Conservation (phyloP, 768 basidiomycete species). For the Termitomyces sp. region DNA sequence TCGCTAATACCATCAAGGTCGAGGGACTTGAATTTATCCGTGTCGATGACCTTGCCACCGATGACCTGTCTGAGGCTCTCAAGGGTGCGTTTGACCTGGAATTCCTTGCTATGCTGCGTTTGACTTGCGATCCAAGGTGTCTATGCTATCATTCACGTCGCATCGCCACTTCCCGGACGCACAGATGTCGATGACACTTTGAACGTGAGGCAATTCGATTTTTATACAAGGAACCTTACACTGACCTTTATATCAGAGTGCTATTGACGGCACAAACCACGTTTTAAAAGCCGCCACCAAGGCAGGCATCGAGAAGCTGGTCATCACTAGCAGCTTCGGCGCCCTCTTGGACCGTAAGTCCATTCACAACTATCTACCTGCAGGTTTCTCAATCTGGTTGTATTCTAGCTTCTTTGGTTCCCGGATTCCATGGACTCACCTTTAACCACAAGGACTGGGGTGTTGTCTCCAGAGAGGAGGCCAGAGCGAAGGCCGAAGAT, state of each 20-base stretch:
- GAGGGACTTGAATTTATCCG: slow-evolving; percentile 26
- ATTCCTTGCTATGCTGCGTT: background rate
- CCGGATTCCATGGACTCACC: slow-evolving; percentile 19
- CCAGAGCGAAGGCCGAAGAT: slow-evolving; percentile 21
- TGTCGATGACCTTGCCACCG: slow-evolving; percentile 17
- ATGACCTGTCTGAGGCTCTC: slow-evolving; percentile 14
- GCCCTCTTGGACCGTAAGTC: slow-evolving; percentile 25
- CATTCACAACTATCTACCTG: background rate
- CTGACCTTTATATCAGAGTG: slow-evolving; percentile 13
- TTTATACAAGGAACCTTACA: background rate
- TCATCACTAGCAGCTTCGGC: slow-evolving; percentile 32
- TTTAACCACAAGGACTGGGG: slow-evolving; percentile 33
- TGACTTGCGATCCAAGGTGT: slow-evolving; percentile 24
- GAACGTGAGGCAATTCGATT: slow-evolving; percentile 6
- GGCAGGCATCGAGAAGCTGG: slow-evolving; percentile 25
- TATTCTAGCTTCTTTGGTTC: slow-evolving; percentile 17
- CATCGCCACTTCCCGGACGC: slow-evolving; percentile 24
- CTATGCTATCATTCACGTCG: slow-evolving; percentile 36
- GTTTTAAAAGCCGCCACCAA: slow-evolving; percentile 24
- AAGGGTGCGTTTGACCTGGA: slow-evolving; percentile 12
- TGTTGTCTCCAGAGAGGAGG: slow-evolving; percentile 26
- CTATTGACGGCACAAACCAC: slow-evolving; percentile 27
- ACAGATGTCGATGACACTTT: slow-evolving; percentile 18
- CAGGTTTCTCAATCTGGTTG: background rate
- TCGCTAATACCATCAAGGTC: slow-evolving; percentile 19